Evolutionary conservation across 345 rosid genomes (phyloP), one percentile per base, ranked within the genome.

Genomic region (Rhizophora apiculata): DNA sequence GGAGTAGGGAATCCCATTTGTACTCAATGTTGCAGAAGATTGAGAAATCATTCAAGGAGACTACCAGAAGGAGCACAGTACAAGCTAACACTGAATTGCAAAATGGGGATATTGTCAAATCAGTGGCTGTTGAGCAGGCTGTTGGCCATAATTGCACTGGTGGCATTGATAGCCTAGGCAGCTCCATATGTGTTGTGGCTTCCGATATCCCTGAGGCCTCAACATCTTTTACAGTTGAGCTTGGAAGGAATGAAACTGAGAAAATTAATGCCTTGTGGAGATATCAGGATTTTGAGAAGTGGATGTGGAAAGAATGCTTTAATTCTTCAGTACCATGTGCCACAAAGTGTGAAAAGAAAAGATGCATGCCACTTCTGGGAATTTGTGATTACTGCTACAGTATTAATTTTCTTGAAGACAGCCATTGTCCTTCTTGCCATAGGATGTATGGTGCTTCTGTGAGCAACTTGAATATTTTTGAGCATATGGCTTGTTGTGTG

Each of bases 1-100:
- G 98, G 65, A 76, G 85, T 65, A 82, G 96, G 39, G 98, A 93
- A 79, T 86, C 93, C 56, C 83, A 87, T 84, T 80, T 93, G 60
- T 82, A 82, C 56, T 79, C 81, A 68, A 82, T 90, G 90, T 78
- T 93, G 82, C 85, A 81, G 62, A 90, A 83, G 82, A 81, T 87
- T 21, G 93, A 88, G 77, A 77, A 76, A 31, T 79, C 92, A 65
- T 90, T 93, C 59, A 93, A 85, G 77, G 93, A 86, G 77, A 76
- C 85, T 67, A 80, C 85, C 49, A 79, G 86, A 81, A 80, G 71
- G 72, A 82, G 76, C 64, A 48, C 29, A 51, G 53, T 32, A 64
- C 62, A 49, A 60, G 56, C 13, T 18, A 68, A n/a, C 27, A 46
- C 34, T 1, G 67, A 68, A 49, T 53, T 55, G 65, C 59, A 56